phyloP scores from a whole-genome alignment of 1,284 basidiomycete species.

The Wolfiporia cocos region DNA sequence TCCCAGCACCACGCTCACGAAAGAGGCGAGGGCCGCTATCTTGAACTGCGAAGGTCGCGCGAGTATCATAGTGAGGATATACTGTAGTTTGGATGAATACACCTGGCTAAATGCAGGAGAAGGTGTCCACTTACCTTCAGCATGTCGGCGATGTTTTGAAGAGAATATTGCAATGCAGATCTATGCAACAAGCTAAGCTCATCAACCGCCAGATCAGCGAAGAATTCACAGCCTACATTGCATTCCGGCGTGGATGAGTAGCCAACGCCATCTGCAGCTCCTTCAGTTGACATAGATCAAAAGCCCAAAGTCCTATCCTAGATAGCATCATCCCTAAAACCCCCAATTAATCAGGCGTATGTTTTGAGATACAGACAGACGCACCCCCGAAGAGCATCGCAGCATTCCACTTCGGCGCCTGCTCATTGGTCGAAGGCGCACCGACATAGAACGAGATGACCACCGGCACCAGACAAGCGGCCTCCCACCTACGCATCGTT shows the following conservation, averaged over 20 bases:
- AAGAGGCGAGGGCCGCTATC: constrained; percentile 23
- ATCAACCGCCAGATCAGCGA: no score
- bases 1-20: constrained; percentile 20
- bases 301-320: constrained; percentile 45
- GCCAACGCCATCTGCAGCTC: constrained; percentile 38
- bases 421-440: constrained; percentile 16
- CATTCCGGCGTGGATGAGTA: constrained; percentile 36
- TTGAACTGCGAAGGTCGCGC: constrained; percentile 25
- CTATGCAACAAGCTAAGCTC: no score
- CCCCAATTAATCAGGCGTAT: no score
- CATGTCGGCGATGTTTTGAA: constrained; percentile 25
- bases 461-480: constrained; percentile 34
- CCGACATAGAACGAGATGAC: constrained; percentile 32
- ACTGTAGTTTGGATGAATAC: no score
- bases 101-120: no score
- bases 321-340: constrained; percentile 41
- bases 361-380: constrained; percentile 11
- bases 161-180: constrained; percentile 21
- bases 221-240: constrained; percentile 26
- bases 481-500: constrained; percentile 36
- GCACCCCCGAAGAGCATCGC: constrained; percentile 34
- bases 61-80: constrained; percentile 23
- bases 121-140: constrained; percentile 17
- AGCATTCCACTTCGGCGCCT: constrained; percentile 27
- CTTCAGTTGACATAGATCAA: constrained; percentile 44